phyloP scores from a whole-genome alignment of 2,329 filamentous ascomycete genomes.

The Tolypocladium tropicale region DNA sequence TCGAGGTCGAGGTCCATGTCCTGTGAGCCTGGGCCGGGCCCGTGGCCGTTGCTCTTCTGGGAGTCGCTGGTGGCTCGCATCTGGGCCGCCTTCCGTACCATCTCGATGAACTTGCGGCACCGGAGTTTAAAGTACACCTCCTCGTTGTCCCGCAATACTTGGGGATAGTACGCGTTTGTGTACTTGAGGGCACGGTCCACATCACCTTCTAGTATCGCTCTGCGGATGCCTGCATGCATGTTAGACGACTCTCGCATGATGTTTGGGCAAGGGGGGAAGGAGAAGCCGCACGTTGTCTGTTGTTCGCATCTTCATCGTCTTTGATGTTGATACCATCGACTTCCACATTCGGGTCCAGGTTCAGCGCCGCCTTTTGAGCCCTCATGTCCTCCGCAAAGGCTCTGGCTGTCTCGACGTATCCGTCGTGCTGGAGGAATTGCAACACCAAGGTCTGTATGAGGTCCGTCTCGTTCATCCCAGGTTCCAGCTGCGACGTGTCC shows the following conservation, averaged over 20 bases:
- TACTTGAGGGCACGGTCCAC: slow-evolving; percentile 83
- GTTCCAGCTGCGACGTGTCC: slow-evolving; percentile 50
- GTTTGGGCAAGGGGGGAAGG: background rate
- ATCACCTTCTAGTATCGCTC: slow-evolving; percentile 81
- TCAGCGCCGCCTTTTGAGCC: slow-evolving; percentile 60
- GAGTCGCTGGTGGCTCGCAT: slow-evolving; percentile 38
- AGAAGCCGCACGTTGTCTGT: slow-evolving; percentile 61
- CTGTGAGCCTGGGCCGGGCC: slow-evolving; percentile 25
- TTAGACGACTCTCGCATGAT: slow-evolving; percentile 6
- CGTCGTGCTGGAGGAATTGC: slow-evolving; percentile 89
- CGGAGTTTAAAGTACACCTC: slow-evolving; percentile 80
- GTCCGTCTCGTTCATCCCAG: slow-evolving; percentile 59
- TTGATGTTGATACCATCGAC: slow-evolving; percentile 54
- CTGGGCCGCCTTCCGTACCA: slow-evolving; percentile 70
- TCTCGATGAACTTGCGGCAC: slow-evolving; percentile 90
- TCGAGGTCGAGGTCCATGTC: slow-evolving; percentile 48
- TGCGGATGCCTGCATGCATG: slow-evolving; percentile 58
- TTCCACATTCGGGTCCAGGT: slow-evolving; percentile 41
- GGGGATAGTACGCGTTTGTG: slow-evolving; percentile 68
- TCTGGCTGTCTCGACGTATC: slow-evolving; percentile 85
- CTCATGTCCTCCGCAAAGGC: slow-evolving; percentile 79
- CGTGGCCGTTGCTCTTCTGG: slow-evolving; percentile 33
- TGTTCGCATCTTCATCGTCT: slow-evolving; percentile 78
- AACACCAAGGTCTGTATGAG: slow-evolving; percentile 72
- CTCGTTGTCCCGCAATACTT: slow-evolving; percentile 68